Evolutionary conservation across 352 stramenopile genomes (phyloP).

Genomic region (Phytophthora nicotianae): DNA sequence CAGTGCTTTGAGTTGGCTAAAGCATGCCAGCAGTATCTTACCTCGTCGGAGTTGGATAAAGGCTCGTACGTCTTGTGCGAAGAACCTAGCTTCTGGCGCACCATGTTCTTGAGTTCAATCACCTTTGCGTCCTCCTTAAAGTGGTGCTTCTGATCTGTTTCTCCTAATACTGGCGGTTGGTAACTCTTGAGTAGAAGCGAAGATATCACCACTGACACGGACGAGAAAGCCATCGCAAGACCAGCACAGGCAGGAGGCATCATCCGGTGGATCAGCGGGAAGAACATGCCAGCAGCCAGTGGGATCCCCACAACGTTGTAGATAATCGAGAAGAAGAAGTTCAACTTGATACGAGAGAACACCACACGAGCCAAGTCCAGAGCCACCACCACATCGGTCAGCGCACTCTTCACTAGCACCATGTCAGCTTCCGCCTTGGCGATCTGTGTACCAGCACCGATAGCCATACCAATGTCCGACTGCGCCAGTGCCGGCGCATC

Average conservation of each 20-base stretch:
- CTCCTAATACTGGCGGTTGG: slow-evolving; percentile 49
- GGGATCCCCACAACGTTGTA: slow-evolving; percentile 90
- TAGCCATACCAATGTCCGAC: slow-evolving; percentile 93
- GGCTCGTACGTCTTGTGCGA: slow-evolving; percentile 64
- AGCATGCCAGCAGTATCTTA: slow-evolving; percentile 11
- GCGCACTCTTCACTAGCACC: slow-evolving; percentile 87
- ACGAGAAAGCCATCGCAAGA: slow-evolving; percentile 89
- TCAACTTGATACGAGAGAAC: slow-evolving; percentile 84
- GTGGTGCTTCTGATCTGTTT: slow-evolving; percentile 32
- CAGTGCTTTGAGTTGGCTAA: background rate
- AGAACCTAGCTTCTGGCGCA: slow-evolving; percentile 62
- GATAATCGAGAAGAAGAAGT: slow-evolving; percentile 89
- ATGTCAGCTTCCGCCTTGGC: slow-evolving; percentile 89
- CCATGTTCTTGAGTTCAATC: slow-evolving; percentile 77
- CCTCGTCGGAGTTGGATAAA: slow-evolving; percentile 64
- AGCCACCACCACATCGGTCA: slow-evolving; percentile 83
- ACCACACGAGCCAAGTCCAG: slow-evolving; percentile 82
- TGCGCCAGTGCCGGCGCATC: slow-evolving; percentile 93
- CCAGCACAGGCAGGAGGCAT: slow-evolving; percentile 87
- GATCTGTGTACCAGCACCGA: slow-evolving; percentile 91
- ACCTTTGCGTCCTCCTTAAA: slow-evolving; percentile 75
- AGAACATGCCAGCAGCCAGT: slow-evolving; percentile 85
- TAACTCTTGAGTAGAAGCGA: slow-evolving; percentile 73
- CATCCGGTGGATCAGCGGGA: slow-evolving; percentile 83
- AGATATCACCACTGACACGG: slow-evolving; percentile 76